A percentile compares a stretch with the other conserved stretches of the same genome.
These are phyloP conservation scores for Firmiana major DNA, from an alignment of 345 rosid genomes.

Conservation along the genomic window DNA sequence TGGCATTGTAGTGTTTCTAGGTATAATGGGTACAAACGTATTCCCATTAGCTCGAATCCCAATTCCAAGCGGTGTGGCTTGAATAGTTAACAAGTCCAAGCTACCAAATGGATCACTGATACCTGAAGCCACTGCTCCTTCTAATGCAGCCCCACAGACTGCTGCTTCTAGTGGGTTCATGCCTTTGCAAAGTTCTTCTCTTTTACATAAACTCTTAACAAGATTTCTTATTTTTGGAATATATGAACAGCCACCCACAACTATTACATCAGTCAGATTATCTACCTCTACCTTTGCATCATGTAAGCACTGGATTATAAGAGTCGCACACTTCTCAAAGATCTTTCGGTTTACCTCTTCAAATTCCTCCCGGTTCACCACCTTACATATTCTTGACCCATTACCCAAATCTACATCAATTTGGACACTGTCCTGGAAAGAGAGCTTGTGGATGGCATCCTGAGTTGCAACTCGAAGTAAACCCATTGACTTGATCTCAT, in stretches of 20 bases:
- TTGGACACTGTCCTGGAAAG: constrained; percentile 40
- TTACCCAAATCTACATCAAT: constrained; percentile 68
- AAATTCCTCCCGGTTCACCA: constrained; percentile 53
- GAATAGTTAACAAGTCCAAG: constrained; percentile 81
- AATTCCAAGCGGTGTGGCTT: constrained; percentile 60
- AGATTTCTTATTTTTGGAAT: constrained; percentile 55
- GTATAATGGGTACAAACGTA: constrained; percentile 58
- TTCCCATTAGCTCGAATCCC: constrained; percentile 64
- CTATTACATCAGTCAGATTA: constrained; percentile 62
- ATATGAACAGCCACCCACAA: constrained; percentile 84
- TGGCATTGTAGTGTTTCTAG: constrained; percentile 69
- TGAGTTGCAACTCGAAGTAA: constrained; percentile 73
- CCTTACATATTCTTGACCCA: constrained; percentile 46
- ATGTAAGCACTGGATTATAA: constrained; percentile 55
- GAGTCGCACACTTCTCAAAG: constrained; percentile 61
- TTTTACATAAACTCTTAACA: constrained; percentile 44
- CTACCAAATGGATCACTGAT: constrained; percentile 73
- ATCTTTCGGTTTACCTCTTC: constrained; percentile 59
- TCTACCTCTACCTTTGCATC: constrained; percentile 59
- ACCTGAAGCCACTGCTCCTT: constrained; percentile 91
- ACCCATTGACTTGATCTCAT: constrained; percentile 44
- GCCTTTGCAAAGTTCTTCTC: constrained; percentile 47
- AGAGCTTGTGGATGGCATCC: constrained; percentile 69
- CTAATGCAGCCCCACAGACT: constrained; percentile 78
- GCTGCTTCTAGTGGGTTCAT: constrained; percentile 74